phyloP scores from a whole-genome alignment of 148 eudicot genomes.

The Chenopodium album region DNA sequence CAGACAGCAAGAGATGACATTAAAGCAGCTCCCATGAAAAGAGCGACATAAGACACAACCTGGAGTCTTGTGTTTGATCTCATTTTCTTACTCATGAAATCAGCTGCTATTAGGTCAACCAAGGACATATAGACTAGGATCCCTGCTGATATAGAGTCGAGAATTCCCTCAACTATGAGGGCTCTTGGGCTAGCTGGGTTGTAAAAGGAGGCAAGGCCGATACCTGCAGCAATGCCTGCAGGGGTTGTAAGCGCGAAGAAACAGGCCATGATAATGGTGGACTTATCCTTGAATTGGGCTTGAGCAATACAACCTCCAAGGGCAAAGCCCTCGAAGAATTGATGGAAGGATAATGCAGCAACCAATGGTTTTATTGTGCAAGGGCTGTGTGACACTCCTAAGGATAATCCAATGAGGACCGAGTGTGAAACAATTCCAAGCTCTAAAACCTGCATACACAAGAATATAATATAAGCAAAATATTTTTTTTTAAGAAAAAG shows the following conservation, averaged over 20 bases:
- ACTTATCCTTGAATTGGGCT: conserved; percentile 58
- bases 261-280: conserved; percentile 71
- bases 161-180: conserved; percentile 67
- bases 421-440: conserved; percentile 52
- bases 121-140: conserved; percentile 92
- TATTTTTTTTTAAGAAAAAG: background rate
- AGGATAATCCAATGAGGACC: conserved; percentile 43
- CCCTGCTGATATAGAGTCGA: conserved; percentile 87
- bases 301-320: conserved; percentile 76
- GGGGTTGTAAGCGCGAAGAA: conserved; percentile 92
- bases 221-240: conserved; percentile 67
- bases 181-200: conserved; percentile 74
- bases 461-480: background rate
- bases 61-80: conserved; percentile 79
- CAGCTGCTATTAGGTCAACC: conserved; percentile 95
- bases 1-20: conserved; percentile 87
- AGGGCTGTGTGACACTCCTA: conserved; percentile 54
- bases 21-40: conserved; percentile 75
- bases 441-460: conserved; percentile 39
- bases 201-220: conserved; percentile 59
- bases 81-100: conserved; percentile 95
- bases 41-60: conserved; percentile 65
- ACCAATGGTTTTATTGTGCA: conserved; percentile 45
- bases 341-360: conserved; percentile 50
- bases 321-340: conserved; percentile 54